Evolutionary conservation across 371 early-diverging fungal species (phyloP).

Genomic region (Umbelopsis sp.): DNA sequence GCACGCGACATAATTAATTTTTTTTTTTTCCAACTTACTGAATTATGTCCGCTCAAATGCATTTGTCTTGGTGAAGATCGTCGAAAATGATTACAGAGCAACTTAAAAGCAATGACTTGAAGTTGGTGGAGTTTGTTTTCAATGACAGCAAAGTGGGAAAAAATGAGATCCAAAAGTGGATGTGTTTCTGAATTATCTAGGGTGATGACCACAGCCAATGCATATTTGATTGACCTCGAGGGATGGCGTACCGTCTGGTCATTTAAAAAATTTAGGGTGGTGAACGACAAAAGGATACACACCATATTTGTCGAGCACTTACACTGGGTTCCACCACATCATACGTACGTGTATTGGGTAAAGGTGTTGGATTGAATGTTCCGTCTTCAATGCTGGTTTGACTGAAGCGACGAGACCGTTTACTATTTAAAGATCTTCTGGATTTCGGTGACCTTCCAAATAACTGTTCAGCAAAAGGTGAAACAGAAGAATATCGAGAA

Average conservation of each 20-base stretch:
- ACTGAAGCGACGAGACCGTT: slow-evolving; percentile 57
- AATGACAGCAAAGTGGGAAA: slow-evolving; percentile 68
- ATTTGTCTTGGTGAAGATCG: slow-evolving; percentile 27
- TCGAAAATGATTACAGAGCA: slow-evolving; percentile 51
- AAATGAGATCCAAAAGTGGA: slow-evolving; percentile 60
- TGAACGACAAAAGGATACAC: not conserved
- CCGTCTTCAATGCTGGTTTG: slow-evolving; percentile 71
- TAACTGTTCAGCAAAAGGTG: slow-evolving; percentile 5
- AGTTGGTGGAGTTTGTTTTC: slow-evolving; percentile 66
- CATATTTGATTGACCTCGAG: slow-evolving; percentile 59
- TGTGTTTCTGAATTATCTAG: slow-evolving; percentile 50
- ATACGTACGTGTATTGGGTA: slow-evolving; percentile 43
- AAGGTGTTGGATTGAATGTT: slow-evolving; percentile 62
- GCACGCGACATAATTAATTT: slow-evolving; percentile 14
- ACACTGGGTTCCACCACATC: slow-evolving; percentile 20
- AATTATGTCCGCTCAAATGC: slow-evolving; percentile 26
- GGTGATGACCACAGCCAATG: slow-evolving; percentile 63
- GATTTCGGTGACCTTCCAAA: slow-evolving; percentile 24
- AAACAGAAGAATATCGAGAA: slow-evolving; percentile 17
- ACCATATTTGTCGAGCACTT: not conserved
- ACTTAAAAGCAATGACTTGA: slow-evolving; percentile 54
- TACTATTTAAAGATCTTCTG: slow-evolving; percentile 43
- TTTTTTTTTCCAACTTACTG: slow-evolving; percentile 9
- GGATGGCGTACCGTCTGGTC: slow-evolving; percentile 42
- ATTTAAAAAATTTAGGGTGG: not conserved